Base-by-base conservation (phyloP, 495 filamentous ascomycete species). In the Podospora conica region DNA sequence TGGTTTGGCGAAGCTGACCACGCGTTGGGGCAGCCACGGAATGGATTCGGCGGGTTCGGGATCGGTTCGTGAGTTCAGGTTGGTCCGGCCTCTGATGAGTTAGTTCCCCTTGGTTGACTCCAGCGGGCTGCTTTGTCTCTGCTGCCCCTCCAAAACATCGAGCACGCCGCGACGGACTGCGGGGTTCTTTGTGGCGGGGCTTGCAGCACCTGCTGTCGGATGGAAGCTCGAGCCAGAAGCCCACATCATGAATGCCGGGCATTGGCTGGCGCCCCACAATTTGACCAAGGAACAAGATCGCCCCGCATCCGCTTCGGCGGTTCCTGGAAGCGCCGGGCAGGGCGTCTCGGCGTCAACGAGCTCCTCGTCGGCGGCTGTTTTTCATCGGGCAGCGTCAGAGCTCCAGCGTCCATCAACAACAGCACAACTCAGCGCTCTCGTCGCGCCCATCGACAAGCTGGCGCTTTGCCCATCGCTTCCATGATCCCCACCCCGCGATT, bases 151-250 rank as follows among this genome's bases (percentile, higher is more conserved):
- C 55, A 12, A 57, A 57, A 57, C 60, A 61, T 48, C 40, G 18
- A 48, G 33, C 33, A 48, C 15, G 15, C 18, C 33, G 33, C 33
- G n/a, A 61, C 20, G 11, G 28, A 61, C 48, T 24, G 60, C 60
- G 60, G 60, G 60, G 60, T 61, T 61, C 59, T 61, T 40, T 40
- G 59, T 24, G 55, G 55, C 22, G 21, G 55, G 55, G 55, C 20
- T 22, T 24, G n/a, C 54, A 25, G 55, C 21, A 0, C 2, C 9
- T n/a, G n/a, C n/a, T n/a, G n/a, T n/a, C n/a, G n/a, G n/a, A n/a
- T 11, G 21, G 48, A 22, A 56, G 55, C 55, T 22, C 55, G 48
- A 12, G n/a, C 12, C 53, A 54, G 18, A 27, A 12, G 25, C 15
- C 21, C 22, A 15, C 18, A 27, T 6, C 11, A 24, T 7, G 10